Percentiles rank a stretch among this genome's conserved stretches.
Evolutionary conservation across 441 rosid species (phyloP).

Genomic region (Viola pubescens): DNA sequence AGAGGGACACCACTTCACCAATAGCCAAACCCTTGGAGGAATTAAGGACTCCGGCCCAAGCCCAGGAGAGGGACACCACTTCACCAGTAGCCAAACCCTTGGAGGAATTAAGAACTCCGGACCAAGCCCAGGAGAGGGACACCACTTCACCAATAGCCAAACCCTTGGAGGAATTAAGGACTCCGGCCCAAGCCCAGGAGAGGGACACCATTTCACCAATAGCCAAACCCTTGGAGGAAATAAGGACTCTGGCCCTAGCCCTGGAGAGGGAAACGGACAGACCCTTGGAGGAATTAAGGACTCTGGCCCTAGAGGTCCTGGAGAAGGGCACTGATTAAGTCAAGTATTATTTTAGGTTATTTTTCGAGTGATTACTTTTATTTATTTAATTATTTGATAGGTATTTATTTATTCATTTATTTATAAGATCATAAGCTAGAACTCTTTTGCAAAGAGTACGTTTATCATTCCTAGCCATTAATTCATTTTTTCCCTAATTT

Average conservation of each 20-base stretch:
- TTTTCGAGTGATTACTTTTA: too few relatives aligned
- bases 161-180: not conserved
- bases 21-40: constrained; percentile 16
- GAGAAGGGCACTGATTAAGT: not conserved
- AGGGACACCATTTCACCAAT: not conserved
- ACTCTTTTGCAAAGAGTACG: too few relatives aligned
- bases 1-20: constrained; percentile 13
- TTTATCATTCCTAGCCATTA: too few relatives aligned
- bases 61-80: constrained; percentile 18
- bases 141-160: not conserved
- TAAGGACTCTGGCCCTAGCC: not conserved
- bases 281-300: not conserved
- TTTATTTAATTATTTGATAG: too few relatives aligned
- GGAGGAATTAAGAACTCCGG: not conserved
- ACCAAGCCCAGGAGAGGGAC: constrained; percentile 7
- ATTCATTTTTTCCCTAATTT: too few relatives aligned
- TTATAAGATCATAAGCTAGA: too few relatives aligned
- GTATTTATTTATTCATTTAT: too few relatives aligned
- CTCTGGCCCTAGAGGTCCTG: not conserved
- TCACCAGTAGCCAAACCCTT: not conserved
- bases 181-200: not conserved
- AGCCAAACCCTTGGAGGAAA: not conserved
- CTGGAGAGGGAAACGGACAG: not conserved
- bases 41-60: constrained; percentile 26
- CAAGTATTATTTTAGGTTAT: too few relatives aligned